Conservation (phyloP, 2,329 filamentous ascomycete species). For the Stagonosporopsis rhizophila region DNA sequence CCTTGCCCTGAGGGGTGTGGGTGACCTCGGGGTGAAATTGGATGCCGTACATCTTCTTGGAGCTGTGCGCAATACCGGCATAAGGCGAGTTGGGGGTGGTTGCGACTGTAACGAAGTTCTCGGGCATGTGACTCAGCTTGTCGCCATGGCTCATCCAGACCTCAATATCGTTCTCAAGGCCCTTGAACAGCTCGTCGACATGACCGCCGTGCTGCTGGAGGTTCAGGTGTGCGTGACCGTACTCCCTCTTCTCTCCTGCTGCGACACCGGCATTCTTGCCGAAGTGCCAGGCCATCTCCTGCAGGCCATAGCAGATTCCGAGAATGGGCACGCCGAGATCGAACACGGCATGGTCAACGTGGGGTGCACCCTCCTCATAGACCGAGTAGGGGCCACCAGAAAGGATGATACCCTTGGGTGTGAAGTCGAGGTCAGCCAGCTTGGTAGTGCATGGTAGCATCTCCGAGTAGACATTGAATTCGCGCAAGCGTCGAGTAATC, state of each 20-base stretch:
- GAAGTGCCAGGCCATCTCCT: conserved; percentile 77
- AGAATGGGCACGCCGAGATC: conserved; percentile 71
- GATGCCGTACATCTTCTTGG: conserved; percentile 76
- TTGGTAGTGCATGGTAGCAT: conserved; percentile 89
- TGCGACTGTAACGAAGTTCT: conserved; percentile 76
- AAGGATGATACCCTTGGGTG: conserved; percentile 83
- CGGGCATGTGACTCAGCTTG: conserved; percentile 78
- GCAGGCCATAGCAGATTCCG: conserved; percentile 69
- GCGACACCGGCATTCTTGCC: conserved; percentile 67
- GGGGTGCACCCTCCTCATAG: conserved; percentile 78
- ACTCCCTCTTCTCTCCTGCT: conserved; percentile 72
- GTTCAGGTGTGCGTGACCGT: conserved; percentile 72
- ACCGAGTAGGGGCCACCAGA: conserved; percentile 79
- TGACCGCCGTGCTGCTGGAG: conserved; percentile 65
- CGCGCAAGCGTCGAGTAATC: conserved; percentile 76
- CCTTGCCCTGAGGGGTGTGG: conserved; percentile 72
- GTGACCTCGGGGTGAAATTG: conserved; percentile 92
- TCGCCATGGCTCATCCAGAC: conserved; percentile 91
- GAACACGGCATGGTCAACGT: conserved; percentile 83
- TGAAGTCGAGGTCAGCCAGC: conserved; percentile 76
- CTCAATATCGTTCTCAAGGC: conserved; percentile 72
- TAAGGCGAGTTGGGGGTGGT: conserved; percentile 78
- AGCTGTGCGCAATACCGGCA: conserved; percentile 77
- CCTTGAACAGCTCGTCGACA: conserved; percentile 80
- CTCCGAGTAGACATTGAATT: conserved; percentile 83